Evolutionary conservation across 2,329 filamentous ascomycete genomes (phyloP).

Genomic region (Penicillium vulpinum): DNA sequence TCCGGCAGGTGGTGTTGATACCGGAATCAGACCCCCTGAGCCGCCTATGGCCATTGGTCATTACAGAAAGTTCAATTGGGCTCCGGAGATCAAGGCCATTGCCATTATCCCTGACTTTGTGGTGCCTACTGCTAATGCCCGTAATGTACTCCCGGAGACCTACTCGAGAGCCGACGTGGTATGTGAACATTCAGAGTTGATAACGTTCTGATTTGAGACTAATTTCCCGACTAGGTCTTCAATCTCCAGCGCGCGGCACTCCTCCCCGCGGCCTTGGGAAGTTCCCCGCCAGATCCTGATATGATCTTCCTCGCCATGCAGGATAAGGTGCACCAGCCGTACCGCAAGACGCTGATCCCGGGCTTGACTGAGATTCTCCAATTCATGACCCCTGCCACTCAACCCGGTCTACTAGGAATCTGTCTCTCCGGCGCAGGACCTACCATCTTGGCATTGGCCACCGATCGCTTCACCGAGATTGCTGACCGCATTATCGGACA

Average conservation of each 20-base stretch:
- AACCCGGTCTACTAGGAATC: constrained; percentile 86
- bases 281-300: constrained; percentile 85
- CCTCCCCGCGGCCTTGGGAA: constrained; percentile 82
- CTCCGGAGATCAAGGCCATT: constrained; percentile 91
- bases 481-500: constrained; percentile 73
- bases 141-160: constrained; percentile 75
- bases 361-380: constrained; percentile 87
- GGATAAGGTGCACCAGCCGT: constrained; percentile 96
- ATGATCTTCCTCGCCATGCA: constrained; percentile 98
- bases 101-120: constrained; percentile 96
- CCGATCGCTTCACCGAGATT: constrained; percentile 83
- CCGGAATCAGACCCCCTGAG: constrained; percentile 78
- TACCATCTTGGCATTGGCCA: constrained; percentile 90
- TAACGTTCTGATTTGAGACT: neutral
- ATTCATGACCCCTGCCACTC: constrained; percentile 82
- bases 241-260: constrained; percentile 93
- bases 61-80: constrained; percentile 94
- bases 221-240: constrained; percentile 56
- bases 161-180: constrained; percentile 84
- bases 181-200: constrained; percentile 36
- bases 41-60: constrained; percentile 93
- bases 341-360: constrained; percentile 87
- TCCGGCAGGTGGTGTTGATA: constrained; percentile 87
- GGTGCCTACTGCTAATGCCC: constrained; percentile 88
- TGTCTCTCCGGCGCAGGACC: constrained; percentile 94